Evolutionary conservation across 2,329 filamentous ascomycete genomes (phyloP), one percentile per base, ranked within the genome.

Genomic region (Cladosporium colombiae): DNA sequence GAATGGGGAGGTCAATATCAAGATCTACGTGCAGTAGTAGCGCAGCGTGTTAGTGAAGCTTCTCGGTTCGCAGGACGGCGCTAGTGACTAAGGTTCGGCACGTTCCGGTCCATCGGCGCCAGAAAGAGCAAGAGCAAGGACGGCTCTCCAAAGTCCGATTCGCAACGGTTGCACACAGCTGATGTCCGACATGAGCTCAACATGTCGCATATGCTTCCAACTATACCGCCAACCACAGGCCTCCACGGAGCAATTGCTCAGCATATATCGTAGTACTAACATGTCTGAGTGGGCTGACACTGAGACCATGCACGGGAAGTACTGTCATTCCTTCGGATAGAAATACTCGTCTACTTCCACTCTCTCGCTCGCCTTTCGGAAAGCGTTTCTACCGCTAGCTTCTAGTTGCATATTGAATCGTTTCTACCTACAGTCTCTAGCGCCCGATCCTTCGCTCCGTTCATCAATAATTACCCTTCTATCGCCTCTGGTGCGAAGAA

Each of bases 231-330:
- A 40, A 62, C 46, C 29, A 21, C 16, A 33, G 40, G 25, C 27
- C 21, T 35, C 40, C 59, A 56, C 33, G 50, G 56, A 63, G 61
- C 61, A 44, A 44, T 49, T 63, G 50, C 21, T 63, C 56, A 63
- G 61, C 61, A 63, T 63, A 46, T 5, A 52, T 16, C 33, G 61
- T 56, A 63, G 33, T 35, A 21, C 56, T 16, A n/a, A 16, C 21
- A 59, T 29, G 21, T 29, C 33, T 14, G 56, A 23, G 33, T 59
- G 56, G 56, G 56, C 56, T 59, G 56, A 59, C 31, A 40, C 33
- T 33, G 52, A 56, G 27, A 56, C 55, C 31, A 57, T 31, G 1
- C 52, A 31, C 52, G 27, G 25, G 40, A 46, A 21, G 40, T 21
- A 46, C 40, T 21, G 23, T 23, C n/a, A 23, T 21, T 23, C 40